A percentile compares a stretch with the other conserved stretches of the same genome.
Conservation (phyloP, 2,329 filamentous ascomycete species). For the Pseudomassariella vexata region DNA sequence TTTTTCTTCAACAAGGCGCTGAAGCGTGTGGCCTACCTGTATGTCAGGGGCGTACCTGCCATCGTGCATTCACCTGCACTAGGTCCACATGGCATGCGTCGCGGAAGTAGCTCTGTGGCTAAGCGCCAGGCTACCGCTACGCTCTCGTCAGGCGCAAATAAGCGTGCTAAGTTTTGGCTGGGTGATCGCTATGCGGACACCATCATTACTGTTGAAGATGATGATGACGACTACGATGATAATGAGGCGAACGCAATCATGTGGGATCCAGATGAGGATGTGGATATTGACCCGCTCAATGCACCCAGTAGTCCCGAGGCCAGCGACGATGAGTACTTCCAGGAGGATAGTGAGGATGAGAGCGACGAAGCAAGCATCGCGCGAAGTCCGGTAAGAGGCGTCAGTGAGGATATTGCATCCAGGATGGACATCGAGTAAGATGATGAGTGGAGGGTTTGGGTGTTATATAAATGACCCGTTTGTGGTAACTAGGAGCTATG, state of each 20-base stretch:
- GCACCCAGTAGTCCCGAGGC: constrained; percentile 43
- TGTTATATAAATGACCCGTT: not conserved
- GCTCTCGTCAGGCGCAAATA: constrained; percentile 53
- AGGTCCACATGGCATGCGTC: constrained; percentile 15
- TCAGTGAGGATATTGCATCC: constrained; percentile 58
- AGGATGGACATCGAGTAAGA: constrained; percentile 56
- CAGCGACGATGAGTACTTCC: constrained; percentile 32
- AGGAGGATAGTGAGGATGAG: constrained; percentile 35
- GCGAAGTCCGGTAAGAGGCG: constrained; percentile 43
- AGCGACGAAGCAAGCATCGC: constrained; percentile 32
- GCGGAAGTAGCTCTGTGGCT: constrained; percentile 21
- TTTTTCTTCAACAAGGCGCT: constrained; percentile 94
- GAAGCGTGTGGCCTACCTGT: constrained; percentile 91
- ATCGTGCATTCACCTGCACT: constrained; percentile 38
- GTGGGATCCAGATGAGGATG: constrained; percentile 55
- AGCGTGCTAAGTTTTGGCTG: constrained; percentile 85
- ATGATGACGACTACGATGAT: constrained; percentile 41
- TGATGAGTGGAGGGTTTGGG: not conserved
- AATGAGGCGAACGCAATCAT: constrained; percentile 40
- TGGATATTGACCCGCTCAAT: constrained; percentile 48
- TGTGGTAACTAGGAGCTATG: not conserved
- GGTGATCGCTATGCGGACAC: constrained; percentile 57
- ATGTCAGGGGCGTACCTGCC: constrained; percentile 81
- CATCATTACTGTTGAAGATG: constrained; percentile 35
- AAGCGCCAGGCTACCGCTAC: constrained; percentile 23